Base-by-base conservation (phyloP, 2,329 filamentous ascomycete genomes). In the Penicillium sp. region DNA sequence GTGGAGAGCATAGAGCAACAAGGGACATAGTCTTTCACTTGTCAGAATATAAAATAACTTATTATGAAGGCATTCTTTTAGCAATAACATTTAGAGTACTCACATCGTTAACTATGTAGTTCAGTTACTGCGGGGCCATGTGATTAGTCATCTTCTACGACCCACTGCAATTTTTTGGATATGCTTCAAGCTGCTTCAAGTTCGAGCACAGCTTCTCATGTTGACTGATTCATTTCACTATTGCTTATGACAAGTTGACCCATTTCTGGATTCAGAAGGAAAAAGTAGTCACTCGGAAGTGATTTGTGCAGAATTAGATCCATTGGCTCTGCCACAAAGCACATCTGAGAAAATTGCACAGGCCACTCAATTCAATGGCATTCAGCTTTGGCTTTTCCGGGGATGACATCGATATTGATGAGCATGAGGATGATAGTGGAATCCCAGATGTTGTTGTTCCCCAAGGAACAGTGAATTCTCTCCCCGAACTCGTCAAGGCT, bases 371-470 rank as follows among this genome's bases (percentile, higher is more conserved):
- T 4, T 54, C 16, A 29, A 67, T 67, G 62, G 53, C 63, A 5
- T 68, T 82, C 61, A 76, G 74, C 47, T 82, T 82, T 51, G 77
- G 77, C 14, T 82, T 82, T 56, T 72, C 74, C 0, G 77, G 76
- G 16, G 78, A 82, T 49, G 79, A 81, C 56, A 80, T 79, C 63
- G 77, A 79, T 42, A 66, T 70, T 22, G 74, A 76, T 44, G 65
- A 67, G 22, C 59, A 54, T 47, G 63, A 65, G 22, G 37, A 56
- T 32, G 59, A 53, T 42, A 57, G 54, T 28, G 51, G 47, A n/a
- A 36, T 52, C 24, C 50, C 53, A 24, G 46, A 54, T 44, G 44
- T 47, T 1, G 32, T 44, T 7, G 37, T 50, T 31, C 37, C 29
- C 9, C 45, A 49, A n/a, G 27, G 40, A 3, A 37, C 37, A 13